Evolutionary conservation across 2,329 filamentous ascomycete genomes (phyloP), one percentile per base, ranked within the genome.

Genomic region (Microdochium nivale): DNA sequence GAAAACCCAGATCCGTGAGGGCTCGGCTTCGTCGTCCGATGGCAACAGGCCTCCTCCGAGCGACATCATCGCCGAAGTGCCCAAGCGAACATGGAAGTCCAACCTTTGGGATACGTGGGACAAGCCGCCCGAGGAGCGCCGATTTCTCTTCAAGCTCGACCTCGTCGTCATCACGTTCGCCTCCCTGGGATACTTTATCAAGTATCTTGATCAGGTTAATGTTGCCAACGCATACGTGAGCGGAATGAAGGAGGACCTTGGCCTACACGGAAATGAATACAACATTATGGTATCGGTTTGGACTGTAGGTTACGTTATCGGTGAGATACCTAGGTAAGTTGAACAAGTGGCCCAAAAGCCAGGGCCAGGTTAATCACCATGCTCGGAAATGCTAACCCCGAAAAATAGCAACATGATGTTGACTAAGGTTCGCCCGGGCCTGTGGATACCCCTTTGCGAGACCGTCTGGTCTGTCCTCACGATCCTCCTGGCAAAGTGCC

Each of bases 101-200:
- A 73, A 74, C 47, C 10, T 77, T n/a, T 77, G 74, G 74, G 74
- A 77, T 53, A 74, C 72, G 0, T 65, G 76, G 23, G 69, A 72
- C 53, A 72, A 72, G 54, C 65, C 67, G 0, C 67, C 67, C 0
- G 66, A 69, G 48, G 71, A 74, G 53, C 61, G 66, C 2, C 60
- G 55, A 11, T 71, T 74, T 27, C 58, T 75, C 11, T 67, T 72
- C 58, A 74, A 73, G 56, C 58, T 75, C 1, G 72, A 75, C 43
- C 66, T 66, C 10, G 63, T 69, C 1, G 62, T 75, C 44, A 56
- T 70, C 40, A 69, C 68, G 1, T 66, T 74, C 54, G 69, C 68
- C 2, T 68, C 63, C 1, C 56, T 71, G 3, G 70, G 67, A 2
- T 74, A 71, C 54, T 74, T 75, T 52, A 71, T 73, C 60, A 75